These are phyloP conservation scores for Begonia masoniana DNA, from an alignment of 306 rosid species.

Conservation along the genomic window DNA sequence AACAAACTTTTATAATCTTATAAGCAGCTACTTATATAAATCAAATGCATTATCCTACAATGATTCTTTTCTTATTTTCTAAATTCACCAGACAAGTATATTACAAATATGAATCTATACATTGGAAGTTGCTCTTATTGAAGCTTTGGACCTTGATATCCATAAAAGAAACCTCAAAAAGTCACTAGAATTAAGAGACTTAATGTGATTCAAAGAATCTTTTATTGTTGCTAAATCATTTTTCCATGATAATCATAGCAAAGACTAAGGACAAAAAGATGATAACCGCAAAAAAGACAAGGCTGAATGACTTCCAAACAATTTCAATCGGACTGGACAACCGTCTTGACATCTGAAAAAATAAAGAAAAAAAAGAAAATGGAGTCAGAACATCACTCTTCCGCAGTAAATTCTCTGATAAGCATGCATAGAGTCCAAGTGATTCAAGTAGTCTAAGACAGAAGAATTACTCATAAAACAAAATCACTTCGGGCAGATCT, in stretches of 20 bases:
- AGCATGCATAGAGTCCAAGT: no score
- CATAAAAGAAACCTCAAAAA: not conserved
- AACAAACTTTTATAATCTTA: not conserved
- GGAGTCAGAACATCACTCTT: not conserved
- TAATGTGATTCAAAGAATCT: not conserved
- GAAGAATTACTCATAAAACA: no score
- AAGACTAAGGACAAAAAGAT: slow-evolving; percentile 4
- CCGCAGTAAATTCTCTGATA: no score
- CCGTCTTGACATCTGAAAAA: slow-evolving; percentile 43
- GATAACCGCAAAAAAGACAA: slow-evolving; percentile 90
- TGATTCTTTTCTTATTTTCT: no score
- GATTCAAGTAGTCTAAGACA: no score
- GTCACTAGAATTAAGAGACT: not conserved
- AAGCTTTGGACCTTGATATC: no score
- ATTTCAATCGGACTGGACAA: slow-evolving; percentile 81
- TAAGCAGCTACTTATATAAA: not conserved
- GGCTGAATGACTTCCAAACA: slow-evolving; percentile 91
- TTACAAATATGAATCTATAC: no score
- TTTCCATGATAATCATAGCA: not conserved
- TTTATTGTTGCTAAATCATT: not conserved
- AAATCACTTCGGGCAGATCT: no score
- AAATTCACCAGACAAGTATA: no score
- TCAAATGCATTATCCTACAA: no score
- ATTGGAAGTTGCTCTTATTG: no score
- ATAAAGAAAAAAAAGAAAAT: not conserved